Conservation (phyloP, 2,329 filamentous ascomycete genomes). For the Aspergillus transmontanensis region DNA sequence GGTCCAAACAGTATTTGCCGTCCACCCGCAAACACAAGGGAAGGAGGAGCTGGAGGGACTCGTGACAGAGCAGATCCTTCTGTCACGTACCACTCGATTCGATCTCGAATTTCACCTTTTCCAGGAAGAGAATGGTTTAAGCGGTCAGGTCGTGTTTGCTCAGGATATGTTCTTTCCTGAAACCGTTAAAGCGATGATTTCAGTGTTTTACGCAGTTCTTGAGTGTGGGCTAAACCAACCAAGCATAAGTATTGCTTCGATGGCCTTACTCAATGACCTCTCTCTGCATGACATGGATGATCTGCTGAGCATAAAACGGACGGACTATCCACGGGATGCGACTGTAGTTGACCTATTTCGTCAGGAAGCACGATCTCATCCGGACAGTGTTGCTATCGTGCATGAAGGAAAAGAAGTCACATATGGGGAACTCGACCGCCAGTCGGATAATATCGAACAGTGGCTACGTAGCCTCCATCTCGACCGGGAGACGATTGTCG, state of each 20-base stretch:
- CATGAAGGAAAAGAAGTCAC: not conserved
- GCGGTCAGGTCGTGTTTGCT: not conserved
- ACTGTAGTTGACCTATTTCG: not conserved
- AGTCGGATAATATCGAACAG: not conserved
- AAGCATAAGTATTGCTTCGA: not conserved
- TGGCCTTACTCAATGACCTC: not conserved
- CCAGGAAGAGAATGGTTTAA: not conserved
- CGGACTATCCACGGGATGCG: not conserved
- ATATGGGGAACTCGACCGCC: not conserved
- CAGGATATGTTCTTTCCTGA: not conserved
- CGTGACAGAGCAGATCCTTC: not conserved
- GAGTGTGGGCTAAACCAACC: not conserved
- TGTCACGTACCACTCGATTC: not conserved
- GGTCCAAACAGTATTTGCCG: not conserved
- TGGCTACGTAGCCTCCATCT: not conserved
- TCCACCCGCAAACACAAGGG: not conserved
- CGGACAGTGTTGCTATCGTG: not conserved
- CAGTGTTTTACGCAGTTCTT: not conserved
- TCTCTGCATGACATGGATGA: not conserved
- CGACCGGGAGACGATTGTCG: not conserved
- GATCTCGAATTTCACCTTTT: not conserved
- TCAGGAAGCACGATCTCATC: not conserved
- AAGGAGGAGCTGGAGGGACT: not conserved
- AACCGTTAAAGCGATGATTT: not conserved
- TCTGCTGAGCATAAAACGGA: not conserved